These are phyloP conservation scores for Neohortaea acidophila DNA, from an alignment of 495 filamentous ascomycete species.

Conservation along the genomic window DNA sequence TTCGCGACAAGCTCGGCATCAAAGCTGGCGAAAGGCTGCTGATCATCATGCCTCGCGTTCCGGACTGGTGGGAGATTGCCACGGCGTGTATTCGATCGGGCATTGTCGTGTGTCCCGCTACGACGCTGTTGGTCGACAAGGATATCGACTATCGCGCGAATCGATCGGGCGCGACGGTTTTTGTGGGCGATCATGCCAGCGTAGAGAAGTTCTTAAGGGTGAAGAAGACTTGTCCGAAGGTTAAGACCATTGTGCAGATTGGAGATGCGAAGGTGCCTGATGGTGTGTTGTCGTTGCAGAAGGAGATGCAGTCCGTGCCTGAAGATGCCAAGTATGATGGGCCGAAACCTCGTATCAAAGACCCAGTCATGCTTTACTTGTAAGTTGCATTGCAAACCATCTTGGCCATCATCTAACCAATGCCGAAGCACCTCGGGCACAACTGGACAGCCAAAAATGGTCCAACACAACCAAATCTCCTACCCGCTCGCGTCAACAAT, in stretches of 20 bases:
- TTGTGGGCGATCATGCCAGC: conserved; percentile 12
- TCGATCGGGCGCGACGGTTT: conserved; percentile 8
- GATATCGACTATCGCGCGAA: conserved; percentile 16
- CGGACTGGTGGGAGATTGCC: conserved; percentile 18
- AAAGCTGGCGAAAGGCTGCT: conserved; percentile 10
- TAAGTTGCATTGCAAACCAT: no score
- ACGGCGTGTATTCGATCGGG: conserved; percentile 9
- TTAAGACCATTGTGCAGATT: conserved; percentile 11
- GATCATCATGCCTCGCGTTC: conserved; percentile 12
- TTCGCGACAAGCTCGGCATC: conserved; percentile 4
- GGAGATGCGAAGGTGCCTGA: conserved; percentile 1
- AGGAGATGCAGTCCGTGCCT: not conserved
- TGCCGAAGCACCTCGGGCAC: conserved; percentile 10
- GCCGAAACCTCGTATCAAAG: conserved; percentile 1
- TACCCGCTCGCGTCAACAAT: conserved; percentile 15
- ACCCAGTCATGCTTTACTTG: conserved; percentile 15
- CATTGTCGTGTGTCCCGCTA: conserved; percentile 15
- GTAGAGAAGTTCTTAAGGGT: conserved; percentile 11
- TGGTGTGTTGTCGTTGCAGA: conserved; percentile 1
- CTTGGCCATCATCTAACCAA: no score
- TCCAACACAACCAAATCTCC: conserved; percentile 13
- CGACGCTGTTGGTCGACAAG: conserved; percentile 15
- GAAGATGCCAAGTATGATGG: conserved; percentile 9
- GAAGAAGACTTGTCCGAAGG: conserved; percentile 7
- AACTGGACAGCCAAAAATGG: conserved; percentile 17